Percentiles rank a stretch among this genome's conserved stretches.
Conservation (phyloP, 495 filamentous ascomycete genomes). For the Aspergillus funiculosus region DNA sequence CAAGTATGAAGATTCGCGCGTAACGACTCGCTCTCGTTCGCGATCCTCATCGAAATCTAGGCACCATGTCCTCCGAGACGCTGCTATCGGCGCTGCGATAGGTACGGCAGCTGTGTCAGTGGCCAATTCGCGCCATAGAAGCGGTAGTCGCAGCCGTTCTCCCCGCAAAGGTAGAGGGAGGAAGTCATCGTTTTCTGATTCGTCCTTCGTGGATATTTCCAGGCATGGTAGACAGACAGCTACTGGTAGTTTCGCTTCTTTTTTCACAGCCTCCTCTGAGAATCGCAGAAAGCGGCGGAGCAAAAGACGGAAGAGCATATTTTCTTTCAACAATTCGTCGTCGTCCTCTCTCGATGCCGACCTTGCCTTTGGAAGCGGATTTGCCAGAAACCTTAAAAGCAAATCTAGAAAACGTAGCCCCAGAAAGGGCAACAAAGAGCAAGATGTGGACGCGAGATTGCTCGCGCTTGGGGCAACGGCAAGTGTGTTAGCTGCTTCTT, state of each 20-base stretch:
- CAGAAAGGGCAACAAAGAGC: conserved; percentile 34
- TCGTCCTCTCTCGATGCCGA: conserved; percentile 54
- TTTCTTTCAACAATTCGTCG: conserved; percentile 55
- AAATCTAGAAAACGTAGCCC: conserved; percentile 28
- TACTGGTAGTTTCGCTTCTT: conserved; percentile 32
- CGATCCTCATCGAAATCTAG: conserved; percentile 31
- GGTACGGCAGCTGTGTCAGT: conserved; percentile 37
- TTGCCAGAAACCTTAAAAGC: conserved; percentile 28
- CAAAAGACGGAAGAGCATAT: conserved; percentile 49
- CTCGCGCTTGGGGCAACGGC: conserved; percentile 53
- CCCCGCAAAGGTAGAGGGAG: conserved; percentile 28
- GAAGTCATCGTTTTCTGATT: conserved; percentile 35
- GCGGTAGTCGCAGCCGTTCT: conserved; percentile 26
- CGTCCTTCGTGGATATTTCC: conserved; percentile 32
- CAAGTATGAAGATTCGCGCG: conserved; percentile 10
- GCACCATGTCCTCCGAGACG: conserved; percentile 36
- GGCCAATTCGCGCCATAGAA: conserved; percentile 25
- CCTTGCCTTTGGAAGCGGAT: conserved; percentile 44
- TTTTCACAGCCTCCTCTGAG: conserved; percentile 47
- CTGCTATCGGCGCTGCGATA: conserved; percentile 43
- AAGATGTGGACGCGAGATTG: conserved; percentile 50
- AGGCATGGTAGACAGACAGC: conserved; percentile 24
- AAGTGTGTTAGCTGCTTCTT: conserved; percentile 47
- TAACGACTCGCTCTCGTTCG: conserved; percentile 40
- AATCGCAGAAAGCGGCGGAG: conserved; percentile 39